Evolutionary conservation across 768 basidiomycete species (phyloP).

Genomic region (Cytidiella melzeri): DNA sequence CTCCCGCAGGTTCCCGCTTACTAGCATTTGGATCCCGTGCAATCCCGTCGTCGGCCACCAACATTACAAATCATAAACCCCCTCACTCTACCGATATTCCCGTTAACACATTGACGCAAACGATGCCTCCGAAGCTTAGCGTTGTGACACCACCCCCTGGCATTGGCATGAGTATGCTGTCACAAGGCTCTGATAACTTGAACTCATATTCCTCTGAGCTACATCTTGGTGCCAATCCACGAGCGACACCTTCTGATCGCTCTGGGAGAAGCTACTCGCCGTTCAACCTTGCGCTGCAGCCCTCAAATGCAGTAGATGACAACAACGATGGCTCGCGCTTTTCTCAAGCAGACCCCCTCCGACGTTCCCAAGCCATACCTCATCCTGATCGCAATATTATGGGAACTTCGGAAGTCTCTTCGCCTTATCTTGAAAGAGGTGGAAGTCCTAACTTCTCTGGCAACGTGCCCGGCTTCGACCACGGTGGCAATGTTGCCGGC

Average conservation of each 20-base stretch:
- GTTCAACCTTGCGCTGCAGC: conserved; percentile 15
- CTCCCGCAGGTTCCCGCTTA: conserved; percentile 36
- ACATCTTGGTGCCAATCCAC: conserved; percentile 7
- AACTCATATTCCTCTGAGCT: not conserved
- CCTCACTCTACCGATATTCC: not conserved
- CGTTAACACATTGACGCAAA: not conserved
- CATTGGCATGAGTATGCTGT: conserved; percentile 1
- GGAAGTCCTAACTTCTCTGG: conserved; percentile 9
- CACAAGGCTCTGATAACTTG: conserved; percentile 5
- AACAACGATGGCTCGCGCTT: conserved; percentile 14
- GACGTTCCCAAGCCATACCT: conserved; percentile 14
- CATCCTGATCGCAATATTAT: not conserved
- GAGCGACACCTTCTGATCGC: conserved; percentile 17
- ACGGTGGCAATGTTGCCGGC: conserved; percentile 18
- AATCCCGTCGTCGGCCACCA: conserved; percentile 12
- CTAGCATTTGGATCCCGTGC: conserved; percentile 34
- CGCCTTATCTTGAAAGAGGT: conserved; percentile 15
- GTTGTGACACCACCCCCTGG: conserved; percentile 1
- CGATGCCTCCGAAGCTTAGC: not conserved
- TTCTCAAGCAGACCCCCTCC: conserved; percentile 17
- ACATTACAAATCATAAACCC: not conserved
- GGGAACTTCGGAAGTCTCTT: conserved; percentile 8
- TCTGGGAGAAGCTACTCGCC: conserved; percentile 22
- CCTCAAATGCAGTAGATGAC: conserved; percentile 18
- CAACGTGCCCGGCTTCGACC: conserved; percentile 14